Evolutionary conservation across 495 filamentous ascomycete genomes (phyloP).

Genomic region (Tuber borchii): DNA sequence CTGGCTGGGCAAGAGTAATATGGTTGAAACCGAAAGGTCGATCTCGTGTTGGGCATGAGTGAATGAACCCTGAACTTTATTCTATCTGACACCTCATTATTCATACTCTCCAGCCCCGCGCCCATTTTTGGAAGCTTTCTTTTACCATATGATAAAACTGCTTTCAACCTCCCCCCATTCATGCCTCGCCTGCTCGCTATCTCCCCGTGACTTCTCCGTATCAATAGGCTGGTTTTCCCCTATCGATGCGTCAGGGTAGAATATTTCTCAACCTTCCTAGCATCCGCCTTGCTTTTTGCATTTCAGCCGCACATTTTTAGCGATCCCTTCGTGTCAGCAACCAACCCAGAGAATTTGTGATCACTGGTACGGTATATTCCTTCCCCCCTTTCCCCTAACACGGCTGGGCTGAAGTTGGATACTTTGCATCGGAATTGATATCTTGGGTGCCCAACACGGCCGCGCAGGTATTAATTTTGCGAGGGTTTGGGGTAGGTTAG

Average conservation of each 20-base stretch:
- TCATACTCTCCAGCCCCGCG: conserved; percentile 11
- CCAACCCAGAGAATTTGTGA: background rate
- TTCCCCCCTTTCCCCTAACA: too few relatives aligned
- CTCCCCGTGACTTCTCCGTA: conserved; percentile 36
- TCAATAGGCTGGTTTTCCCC: conserved; percentile 12
- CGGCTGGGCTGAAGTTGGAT: background rate
- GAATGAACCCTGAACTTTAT: conserved; percentile 6
- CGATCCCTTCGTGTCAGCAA: background rate
- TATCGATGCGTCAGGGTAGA: background rate
- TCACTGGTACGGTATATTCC: background rate
- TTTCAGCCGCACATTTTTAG: background rate
- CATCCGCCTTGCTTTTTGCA: background rate
- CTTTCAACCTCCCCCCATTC: background rate
- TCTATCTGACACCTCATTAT: conserved; percentile 3
- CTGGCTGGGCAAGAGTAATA: background rate
- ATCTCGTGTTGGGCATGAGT: background rate
- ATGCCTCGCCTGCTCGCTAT: conserved; percentile 12
- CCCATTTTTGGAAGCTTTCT: conserved; percentile 23
- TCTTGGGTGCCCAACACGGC: background rate
- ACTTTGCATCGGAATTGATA: background rate
- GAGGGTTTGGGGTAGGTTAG: background rate
- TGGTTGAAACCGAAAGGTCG: background rate
- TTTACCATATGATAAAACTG: conserved; percentile 12
- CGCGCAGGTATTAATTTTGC: background rate
- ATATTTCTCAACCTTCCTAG: background rate